Evolutionary conservation across 1,284 basidiomycete genomes (phyloP).

Genomic region (Mycena sp.): DNA sequence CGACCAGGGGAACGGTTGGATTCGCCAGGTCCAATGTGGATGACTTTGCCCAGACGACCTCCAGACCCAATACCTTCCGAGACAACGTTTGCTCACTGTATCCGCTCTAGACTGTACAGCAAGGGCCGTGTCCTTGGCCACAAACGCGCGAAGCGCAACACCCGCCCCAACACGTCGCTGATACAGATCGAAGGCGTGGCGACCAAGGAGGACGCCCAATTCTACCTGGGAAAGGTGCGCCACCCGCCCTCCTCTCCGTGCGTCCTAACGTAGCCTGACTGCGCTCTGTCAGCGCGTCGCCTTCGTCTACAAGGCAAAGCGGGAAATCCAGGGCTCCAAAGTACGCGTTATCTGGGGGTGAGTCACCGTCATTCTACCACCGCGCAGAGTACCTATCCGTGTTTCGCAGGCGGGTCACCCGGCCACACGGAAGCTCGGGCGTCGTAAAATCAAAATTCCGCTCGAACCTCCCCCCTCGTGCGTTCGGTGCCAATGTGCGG

Average conservation of each 20-base stretch:
- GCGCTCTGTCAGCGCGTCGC: conserved; percentile 75
- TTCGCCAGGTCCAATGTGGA: conserved; percentile 19
- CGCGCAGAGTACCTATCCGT: not conserved
- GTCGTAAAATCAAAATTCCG: conserved; percentile 99
- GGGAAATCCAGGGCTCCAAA: conserved; percentile 91
- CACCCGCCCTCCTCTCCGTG: too few relatives aligned
- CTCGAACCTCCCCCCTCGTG: conserved; percentile 94
- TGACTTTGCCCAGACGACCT: conserved; percentile 13
- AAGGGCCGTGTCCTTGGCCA: conserved; percentile 98
- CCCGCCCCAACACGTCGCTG: conserved; percentile 94
- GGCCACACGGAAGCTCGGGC: conserved; percentile 94
- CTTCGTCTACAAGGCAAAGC: conserved; percentile 97
- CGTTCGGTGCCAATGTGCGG: conserved; percentile 95
- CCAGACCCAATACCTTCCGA: too few relatives aligned
- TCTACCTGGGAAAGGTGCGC: conserved; percentile 91
- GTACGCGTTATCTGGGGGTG: conserved; percentile 98
- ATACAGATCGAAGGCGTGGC: conserved; percentile 98
- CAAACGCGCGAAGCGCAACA: conserved; percentile 98
- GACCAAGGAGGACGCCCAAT: conserved; percentile 94
- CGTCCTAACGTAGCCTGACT: too few relatives aligned
- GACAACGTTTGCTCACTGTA: conserved; percentile 12
- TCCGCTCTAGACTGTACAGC: conserved; percentile 83
- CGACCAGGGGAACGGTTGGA: conserved; percentile 17
- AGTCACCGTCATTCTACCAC: conserved; percentile 37
- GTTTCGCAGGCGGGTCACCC: conserved; percentile 80